phyloP scores from a whole-genome alignment of 805 yeast genomes.

The Grigorovia humatica region DNA sequence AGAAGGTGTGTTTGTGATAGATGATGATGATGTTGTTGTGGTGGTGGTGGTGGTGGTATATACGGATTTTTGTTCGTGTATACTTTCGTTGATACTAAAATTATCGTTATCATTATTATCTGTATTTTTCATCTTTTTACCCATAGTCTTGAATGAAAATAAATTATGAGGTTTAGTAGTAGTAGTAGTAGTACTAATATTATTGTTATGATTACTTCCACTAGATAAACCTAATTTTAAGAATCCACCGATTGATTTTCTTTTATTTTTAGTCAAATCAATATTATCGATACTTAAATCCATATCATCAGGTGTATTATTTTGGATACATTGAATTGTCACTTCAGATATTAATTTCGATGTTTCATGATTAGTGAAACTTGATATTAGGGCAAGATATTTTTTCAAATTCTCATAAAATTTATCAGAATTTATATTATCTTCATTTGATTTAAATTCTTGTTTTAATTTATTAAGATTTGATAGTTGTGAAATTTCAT shows the following conservation, averaged over 20 bases:
- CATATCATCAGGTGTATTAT: slow-evolving; percentile 59
- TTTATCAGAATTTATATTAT: slow-evolving; percentile 32
- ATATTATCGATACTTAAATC: slow-evolving; percentile 53
- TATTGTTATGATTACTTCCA: not conserved
- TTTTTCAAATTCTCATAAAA: slow-evolving; percentile 37
- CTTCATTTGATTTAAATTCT: slow-evolving; percentile 35
- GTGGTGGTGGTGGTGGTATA: not conserved
- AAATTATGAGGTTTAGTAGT: slow-evolving; percentile 6
- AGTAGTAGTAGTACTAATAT: not conserved
- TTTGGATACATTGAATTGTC: slow-evolving; percentile 80
- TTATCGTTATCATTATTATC: not conserved
- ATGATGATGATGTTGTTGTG: not conserved
- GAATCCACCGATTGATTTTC: slow-evolving; percentile 7
- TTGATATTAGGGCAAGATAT: slow-evolving; percentile 44
- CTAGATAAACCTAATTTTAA: not conserved
- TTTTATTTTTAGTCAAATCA: slow-evolving; percentile 34
- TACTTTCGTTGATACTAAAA: not conserved
- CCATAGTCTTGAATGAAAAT: not conserved
- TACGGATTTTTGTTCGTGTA: not conserved
- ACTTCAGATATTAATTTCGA: slow-evolving; percentile 69
- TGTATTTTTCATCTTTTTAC: not conserved
- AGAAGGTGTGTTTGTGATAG: not conserved
- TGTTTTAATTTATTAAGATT: slow-evolving; percentile 23
- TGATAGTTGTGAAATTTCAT: slow-evolving; percentile 26
- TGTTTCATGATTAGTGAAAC: slow-evolving; percentile 65